These are phyloP conservation scores for Candida michaelii DNA, from an alignment of 805 yeast species.

Conservation along the genomic window DNA sequence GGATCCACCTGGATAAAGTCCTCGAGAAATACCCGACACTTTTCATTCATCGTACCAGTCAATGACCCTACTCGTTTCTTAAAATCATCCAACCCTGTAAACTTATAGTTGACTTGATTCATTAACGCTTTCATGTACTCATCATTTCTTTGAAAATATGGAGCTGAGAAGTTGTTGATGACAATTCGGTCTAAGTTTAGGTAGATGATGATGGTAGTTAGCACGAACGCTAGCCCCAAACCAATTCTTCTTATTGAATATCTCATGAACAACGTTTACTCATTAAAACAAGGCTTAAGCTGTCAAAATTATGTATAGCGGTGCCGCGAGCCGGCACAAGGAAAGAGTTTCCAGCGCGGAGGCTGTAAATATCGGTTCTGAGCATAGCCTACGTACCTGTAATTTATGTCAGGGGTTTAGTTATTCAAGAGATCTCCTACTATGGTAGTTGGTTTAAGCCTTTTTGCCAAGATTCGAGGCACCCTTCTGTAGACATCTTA, in stretches of 20 bases:
- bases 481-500: too few relatives aligned
- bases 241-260: constrained; percentile 12
- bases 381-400: too few relatives aligned
- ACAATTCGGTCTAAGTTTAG: neutral
- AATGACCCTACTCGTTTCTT: constrained; percentile 1
- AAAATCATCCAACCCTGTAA: constrained; percentile 21
- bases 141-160: constrained; percentile 16
- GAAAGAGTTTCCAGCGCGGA: too few relatives aligned
- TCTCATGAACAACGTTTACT: constrained; percentile 13
- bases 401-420: too few relatives aligned
- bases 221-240: neutral
- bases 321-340: too few relatives aligned
- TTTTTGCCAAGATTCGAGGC: too few relatives aligned
- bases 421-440: too few relatives aligned
- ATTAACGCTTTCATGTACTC: constrained; percentile 15
- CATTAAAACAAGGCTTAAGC: constrained; percentile 6
- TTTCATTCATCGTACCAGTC: constrained; percentile 19
- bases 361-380: too few relatives aligned
- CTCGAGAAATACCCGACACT: constrained; percentile 26
- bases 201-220: neutral
- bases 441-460: too few relatives aligned
- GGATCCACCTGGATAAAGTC: constrained; percentile 20
- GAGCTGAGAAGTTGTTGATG: constrained; percentile 2
- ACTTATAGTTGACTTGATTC: constrained; percentile 27
- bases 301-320: neutral